phyloP scores from a whole-genome alignment of 768 basidiomycete species.

The Cantharellus anzutake region DNA sequence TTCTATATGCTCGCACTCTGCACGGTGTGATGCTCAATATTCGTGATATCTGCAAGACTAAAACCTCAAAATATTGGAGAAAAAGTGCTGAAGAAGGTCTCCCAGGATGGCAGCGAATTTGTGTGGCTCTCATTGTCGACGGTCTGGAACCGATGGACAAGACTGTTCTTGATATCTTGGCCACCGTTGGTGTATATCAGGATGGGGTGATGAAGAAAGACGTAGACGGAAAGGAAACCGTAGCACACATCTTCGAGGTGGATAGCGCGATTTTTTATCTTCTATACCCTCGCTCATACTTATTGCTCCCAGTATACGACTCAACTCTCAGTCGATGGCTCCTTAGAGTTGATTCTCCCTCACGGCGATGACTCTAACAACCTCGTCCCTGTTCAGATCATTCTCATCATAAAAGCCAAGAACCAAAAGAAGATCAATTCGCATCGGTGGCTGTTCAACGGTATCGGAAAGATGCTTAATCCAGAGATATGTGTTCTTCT shows the following conservation, averaged over 20 bases:
- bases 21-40: constrained; percentile 98
- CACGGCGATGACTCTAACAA: constrained; percentile 82
- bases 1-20: constrained; percentile 34
- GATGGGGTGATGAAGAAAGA: constrained; percentile 87
- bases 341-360: constrained; percentile 79
- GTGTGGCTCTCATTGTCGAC: constrained; percentile 78
- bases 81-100: constrained; percentile 63
- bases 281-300: not conserved
- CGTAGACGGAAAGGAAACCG: constrained; percentile 58
- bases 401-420: constrained; percentile 79
- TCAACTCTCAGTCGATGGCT: constrained; percentile 80
- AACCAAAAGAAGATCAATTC: constrained; percentile 95
- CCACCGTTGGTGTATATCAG: constrained; percentile 84
- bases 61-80: constrained; percentile 84
- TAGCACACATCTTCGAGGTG: constrained; percentile 92
- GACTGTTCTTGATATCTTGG: constrained; percentile 58
- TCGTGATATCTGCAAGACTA: constrained; percentile 88
- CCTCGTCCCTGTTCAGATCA: constrained; percentile 81
- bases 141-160: constrained; percentile 94
- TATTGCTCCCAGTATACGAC: constrained; percentile 65
- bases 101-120: constrained; percentile 82
- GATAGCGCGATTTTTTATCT: constrained; percentile 2
- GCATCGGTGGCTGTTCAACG: constrained; percentile 92
- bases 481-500: constrained; percentile 85
- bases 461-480: constrained; percentile 66